phyloP scores from a whole-genome alignment of 2,329 filamentous ascomycete species.

The Rasamsonia emersonii region DNA sequence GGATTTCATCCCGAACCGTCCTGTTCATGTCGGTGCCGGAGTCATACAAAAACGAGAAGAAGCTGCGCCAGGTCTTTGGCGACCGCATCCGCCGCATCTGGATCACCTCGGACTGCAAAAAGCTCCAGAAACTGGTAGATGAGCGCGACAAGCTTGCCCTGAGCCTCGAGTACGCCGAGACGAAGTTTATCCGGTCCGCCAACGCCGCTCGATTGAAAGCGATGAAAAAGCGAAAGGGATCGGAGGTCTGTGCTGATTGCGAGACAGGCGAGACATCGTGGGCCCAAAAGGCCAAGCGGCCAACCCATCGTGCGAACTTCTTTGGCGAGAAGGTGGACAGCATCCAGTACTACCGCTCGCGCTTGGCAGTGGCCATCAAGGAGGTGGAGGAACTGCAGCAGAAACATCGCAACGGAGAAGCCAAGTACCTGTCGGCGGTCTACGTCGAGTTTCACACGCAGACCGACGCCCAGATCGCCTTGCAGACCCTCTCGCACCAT shows the following conservation, averaged over 20 bases:
- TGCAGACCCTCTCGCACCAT: constrained; percentile 77
- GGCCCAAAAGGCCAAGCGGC: constrained; percentile 47
- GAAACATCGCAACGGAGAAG: constrained; percentile 55
- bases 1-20: constrained; percentile 81
- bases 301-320: constrained; percentile 62
- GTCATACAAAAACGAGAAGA: constrained; percentile 64
- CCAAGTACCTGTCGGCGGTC: constrained; percentile 61
- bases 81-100: constrained; percentile 71
- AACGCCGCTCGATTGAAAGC: constrained; percentile 62
- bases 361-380: constrained; percentile 63
- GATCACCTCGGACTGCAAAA: constrained; percentile 68
- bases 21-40: constrained; percentile 79
- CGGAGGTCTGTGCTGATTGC: constrained; percentile 19
- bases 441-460: constrained; percentile 86
- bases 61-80: constrained; percentile 71
- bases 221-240: constrained; percentile 24
- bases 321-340: constrained; percentile 82
- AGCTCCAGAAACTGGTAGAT: constrained; percentile 69
- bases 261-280: constrained; percentile 20
- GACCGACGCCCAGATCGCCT: constrained; percentile 74
- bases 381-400: constrained; percentile 59
- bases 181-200: constrained; percentile 69
- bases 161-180: constrained; percentile 78
- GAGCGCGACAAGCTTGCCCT: constrained; percentile 70
- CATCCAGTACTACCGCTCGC: constrained; percentile 72